These are phyloP conservation scores for Phytopythium cucurbitacearum DNA, from an alignment of 352 stramenopile genomes.

Conservation along the genomic window DNA sequence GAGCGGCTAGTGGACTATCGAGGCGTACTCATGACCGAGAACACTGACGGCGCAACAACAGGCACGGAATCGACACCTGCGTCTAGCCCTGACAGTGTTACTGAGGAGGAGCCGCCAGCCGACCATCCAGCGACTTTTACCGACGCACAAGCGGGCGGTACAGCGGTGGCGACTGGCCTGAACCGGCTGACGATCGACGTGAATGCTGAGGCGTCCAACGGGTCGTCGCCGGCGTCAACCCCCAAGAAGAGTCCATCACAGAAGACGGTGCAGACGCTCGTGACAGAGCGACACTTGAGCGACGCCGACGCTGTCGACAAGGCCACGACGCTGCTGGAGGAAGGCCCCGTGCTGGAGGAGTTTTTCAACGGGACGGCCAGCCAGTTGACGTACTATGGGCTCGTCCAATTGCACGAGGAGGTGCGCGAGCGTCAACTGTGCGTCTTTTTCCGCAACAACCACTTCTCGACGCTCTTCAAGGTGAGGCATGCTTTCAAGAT, in stretches of 20 bases:
- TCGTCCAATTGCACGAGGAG: conserved; percentile 91
- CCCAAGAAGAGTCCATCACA: conserved; percentile 61
- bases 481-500: conserved; percentile 12
- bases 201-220: conserved; percentile 4
- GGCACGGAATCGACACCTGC: too few species aligned
- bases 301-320: conserved; percentile 57
- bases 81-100: too few species aligned
- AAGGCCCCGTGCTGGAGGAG: conserved; percentile 76
- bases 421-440: conserved; percentile 88
- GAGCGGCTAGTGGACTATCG: conserved; percentile 91
- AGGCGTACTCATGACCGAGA: conserved; percentile 61
- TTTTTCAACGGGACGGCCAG: conserved; percentile 90
- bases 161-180: conserved; percentile 18
- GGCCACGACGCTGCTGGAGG: conserved; percentile 57
- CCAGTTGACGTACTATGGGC: conserved; percentile 94
- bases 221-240: conserved; percentile 12
- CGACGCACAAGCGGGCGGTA: conserved; percentile 5
- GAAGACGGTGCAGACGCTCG: conserved; percentile 65
- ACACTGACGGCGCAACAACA: conserved; percentile 13
- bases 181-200: conserved; percentile 43
- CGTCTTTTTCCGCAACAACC: conserved; percentile 99
- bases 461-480: conserved; percentile 97
- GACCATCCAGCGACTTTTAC: not conserved
- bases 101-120: conserved; percentile 2
- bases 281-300: conserved; percentile 75